Evolutionary conservation across 2,329 filamentous ascomycete species (phyloP).

Genomic region (Sporothrix humicola): DNA sequence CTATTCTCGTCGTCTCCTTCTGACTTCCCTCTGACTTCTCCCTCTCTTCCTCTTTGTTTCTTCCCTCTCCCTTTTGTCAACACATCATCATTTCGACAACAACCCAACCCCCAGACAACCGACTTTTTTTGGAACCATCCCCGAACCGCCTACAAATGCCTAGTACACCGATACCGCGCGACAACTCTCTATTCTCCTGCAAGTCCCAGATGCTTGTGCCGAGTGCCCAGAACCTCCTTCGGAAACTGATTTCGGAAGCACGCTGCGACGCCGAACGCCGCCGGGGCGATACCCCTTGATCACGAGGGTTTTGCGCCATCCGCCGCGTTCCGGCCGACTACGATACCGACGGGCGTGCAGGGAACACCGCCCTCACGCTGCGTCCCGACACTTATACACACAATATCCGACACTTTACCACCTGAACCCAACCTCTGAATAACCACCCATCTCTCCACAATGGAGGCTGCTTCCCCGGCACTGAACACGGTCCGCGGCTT

Average conservation of each 20-base stretch:
- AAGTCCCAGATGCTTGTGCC: slow-evolving; percentile 64
- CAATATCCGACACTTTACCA: background rate
- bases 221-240: slow-evolving; percentile 56
- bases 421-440: background rate
- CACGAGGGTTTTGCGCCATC: slow-evolving; percentile 16
- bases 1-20: background rate
- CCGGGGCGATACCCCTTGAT: slow-evolving; percentile 50
- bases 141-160: slow-evolving; percentile 58
- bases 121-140: background rate
- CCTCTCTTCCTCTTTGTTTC: slow-evolving; percentile 20
- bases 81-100: slow-evolving; percentile 30
- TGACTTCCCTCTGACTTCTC: background rate
- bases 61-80: slow-evolving; percentile 26
- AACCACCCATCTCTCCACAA: slow-evolving; percentile 42
- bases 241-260: slow-evolving; percentile 57
- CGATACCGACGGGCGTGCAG: background rate
- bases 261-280: slow-evolving; percentile 66
- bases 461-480: slow-evolving; percentile 55
- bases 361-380: background rate
- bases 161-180: slow-evolving; percentile 54
- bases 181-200: slow-evolving; percentile 56
- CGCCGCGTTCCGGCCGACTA: slow-evolving; percentile 8
- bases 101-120: slow-evolving; percentile 29
- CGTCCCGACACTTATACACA: background rate
- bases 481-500: slow-evolving; percentile 64